Evolutionary conservation across 805 yeast species (phyloP).

Genomic region (Candida railenensis): DNA sequence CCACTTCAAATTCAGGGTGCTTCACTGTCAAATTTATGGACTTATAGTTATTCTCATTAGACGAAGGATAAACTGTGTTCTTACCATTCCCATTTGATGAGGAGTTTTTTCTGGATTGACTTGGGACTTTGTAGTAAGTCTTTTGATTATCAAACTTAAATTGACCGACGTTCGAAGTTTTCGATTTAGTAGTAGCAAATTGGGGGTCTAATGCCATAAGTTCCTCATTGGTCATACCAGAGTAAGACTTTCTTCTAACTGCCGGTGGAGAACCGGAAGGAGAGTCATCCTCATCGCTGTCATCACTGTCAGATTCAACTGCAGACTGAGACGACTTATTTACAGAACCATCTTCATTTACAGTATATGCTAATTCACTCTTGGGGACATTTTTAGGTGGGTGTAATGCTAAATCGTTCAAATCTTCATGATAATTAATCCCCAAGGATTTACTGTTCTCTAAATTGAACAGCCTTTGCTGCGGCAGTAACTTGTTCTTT

Average conservation of each 20-base stretch:
- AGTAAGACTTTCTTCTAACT: conserved; percentile 42
- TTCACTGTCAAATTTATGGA: conserved; percentile 42
- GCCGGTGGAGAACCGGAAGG: conserved; percentile 5
- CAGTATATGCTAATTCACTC: conserved; percentile 6
- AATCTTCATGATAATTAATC: conserved; percentile 17
- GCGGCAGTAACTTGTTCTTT: conserved; percentile 32
- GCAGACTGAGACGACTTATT: background rate
- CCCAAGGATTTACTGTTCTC: conserved; percentile 12
- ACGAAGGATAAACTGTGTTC: conserved; percentile 22
- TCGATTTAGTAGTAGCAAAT: conserved; percentile 35
- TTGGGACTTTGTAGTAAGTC: conserved; percentile 23
- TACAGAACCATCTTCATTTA: background rate
- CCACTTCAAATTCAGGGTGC: conserved; percentile 32
- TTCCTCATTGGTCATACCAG: conserved; percentile 55
- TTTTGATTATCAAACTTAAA: conserved; percentile 45
- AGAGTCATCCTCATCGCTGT: background rate
- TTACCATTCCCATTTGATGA: conserved; percentile 9
- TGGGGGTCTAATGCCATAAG: conserved; percentile 55
- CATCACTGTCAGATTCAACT: conserved; percentile 6
- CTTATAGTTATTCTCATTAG: conserved; percentile 38
- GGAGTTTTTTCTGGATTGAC: conserved; percentile 12
- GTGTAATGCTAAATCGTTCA: conserved; percentile 15
- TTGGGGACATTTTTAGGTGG: conserved; percentile 5
- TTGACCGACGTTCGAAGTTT: conserved; percentile 37
- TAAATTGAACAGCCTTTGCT: conserved; percentile 22